Base-by-base conservation (phyloP, 2,329 filamentous ascomycete genomes). In the Colletotrichum lentis region DNA sequence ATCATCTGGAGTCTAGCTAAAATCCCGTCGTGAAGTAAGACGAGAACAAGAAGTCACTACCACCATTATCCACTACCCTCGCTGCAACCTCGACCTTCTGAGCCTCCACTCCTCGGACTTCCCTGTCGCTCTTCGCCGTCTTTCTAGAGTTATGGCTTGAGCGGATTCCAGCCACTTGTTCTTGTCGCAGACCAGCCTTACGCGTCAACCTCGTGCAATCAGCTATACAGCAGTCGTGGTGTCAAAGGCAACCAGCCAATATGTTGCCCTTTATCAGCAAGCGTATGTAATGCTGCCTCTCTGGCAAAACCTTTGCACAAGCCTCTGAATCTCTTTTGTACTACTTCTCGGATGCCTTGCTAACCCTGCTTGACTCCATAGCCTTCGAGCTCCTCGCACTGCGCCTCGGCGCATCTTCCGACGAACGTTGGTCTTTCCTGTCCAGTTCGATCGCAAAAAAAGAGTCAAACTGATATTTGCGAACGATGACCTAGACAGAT, bases 331-430 rank as follows among this genome's bases (percentile, higher is more conserved):
- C n/a, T 27, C 49, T 44, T 20, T 22, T 43, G 6, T 20, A 27
- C 22, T 52, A 12, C 31, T 18, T 43, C 43, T 24, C 16, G 16
- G 24, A 62, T 66, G 37, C 64, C 52, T n/a, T 54, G 58, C 69
- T 60, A 35, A 46, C 41, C 31, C 22, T 5, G 24, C 39, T 62
- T n/a, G 56, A 39, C 8, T 16, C 24, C 16, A 16, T 68, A 85
- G 83, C 82, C 24, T 85, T 85, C 69, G 78, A 80, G 69, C 78
- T 79, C 61, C 71, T 82, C 60, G 77, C 79, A 56, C 77, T 75
- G 66, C 74, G 73, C 31, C 70, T 84, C n/a, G 83, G 82, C 58
- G 76, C 80, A 69, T 78, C 79, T 46, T 76, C 82, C 8, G 83
- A 84, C 74, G 82, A 85, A 71, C 76, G 83, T 84, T 75, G 70